Percentiles rank a stretch among this genome's conserved stretches.
Evolutionary conservation across 345 rosid species (phyloP).

Genomic region (Viola odorata): DNA sequence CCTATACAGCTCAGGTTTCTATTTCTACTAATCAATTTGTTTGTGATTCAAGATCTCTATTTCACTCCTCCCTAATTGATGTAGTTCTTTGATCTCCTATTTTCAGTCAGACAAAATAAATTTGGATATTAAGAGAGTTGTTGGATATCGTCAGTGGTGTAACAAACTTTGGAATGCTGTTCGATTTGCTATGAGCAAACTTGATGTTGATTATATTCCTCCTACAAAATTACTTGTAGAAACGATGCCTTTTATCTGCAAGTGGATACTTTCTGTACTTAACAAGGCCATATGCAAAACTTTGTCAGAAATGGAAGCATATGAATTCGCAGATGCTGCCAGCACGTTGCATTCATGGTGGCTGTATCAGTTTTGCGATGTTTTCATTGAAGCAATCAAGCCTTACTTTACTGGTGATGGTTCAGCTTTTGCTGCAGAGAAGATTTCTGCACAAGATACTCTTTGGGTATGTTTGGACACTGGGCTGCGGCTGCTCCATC

Average conservation of each 20-base stretch:
- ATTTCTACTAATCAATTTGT: slow-evolving; percentile 6
- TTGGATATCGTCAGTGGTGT: slow-evolving; percentile 99
- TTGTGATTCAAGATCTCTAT: slow-evolving; percentile 1
- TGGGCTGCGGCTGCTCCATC: slow-evolving; percentile 89
- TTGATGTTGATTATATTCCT: slow-evolving; percentile 60
- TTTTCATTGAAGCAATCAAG: slow-evolving; percentile 83
- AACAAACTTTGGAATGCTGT: slow-evolving; percentile 98
- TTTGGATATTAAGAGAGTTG: slow-evolving; percentile 91
- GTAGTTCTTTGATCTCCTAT: slow-evolving; percentile 1
- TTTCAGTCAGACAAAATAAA: slow-evolving; percentile 89
- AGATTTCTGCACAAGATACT: slow-evolving; percentile 54
- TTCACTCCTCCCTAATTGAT: not conserved
- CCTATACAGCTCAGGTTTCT: slow-evolving; percentile 90
- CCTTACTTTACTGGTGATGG: slow-evolving; percentile 69
- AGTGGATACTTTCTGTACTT: slow-evolving; percentile 79
- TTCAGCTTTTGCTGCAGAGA: slow-evolving; percentile 50
- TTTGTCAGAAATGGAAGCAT: slow-evolving; percentile 48
- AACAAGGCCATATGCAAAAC: slow-evolving; percentile 68
- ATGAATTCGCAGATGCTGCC: slow-evolving; percentile 77
- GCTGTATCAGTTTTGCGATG: slow-evolving; percentile 95
- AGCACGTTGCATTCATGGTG: slow-evolving; percentile 83
- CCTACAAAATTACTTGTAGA: slow-evolving; percentile 36
- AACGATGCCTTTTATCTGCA: slow-evolving; percentile 72
- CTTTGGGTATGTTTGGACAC: slow-evolving; percentile 81
- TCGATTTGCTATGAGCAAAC: slow-evolving; percentile 90